Base-by-base conservation (phyloP, 2,329 filamentous ascomycete genomes). In the Diaporthe ilicicola region DNA sequence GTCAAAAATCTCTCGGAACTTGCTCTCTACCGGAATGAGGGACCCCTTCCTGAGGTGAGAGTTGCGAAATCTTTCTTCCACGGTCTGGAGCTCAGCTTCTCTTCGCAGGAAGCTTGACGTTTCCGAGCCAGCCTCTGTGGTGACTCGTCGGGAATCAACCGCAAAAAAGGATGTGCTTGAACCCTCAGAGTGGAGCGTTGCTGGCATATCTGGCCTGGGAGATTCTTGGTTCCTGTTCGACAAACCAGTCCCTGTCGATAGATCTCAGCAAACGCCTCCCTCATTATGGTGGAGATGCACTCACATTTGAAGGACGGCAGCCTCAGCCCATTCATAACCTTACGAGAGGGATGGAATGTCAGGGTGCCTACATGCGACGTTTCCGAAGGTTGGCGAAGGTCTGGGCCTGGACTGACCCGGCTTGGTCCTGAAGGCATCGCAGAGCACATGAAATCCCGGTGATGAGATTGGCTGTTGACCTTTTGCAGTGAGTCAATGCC, bases 1-100 rank as follows among this genome's bases (percentile, higher is more conserved):
- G 19, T 80, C 74, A 62, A 85, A 81, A 6, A 84, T 78, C 70
- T 86, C 84, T 12, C 75, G 78, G 74, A 86, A 86, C 24, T 78
- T 82, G 73, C 82, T 85, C 55, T 73, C 73, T 1, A 81, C 70
- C 13, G 76, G 77, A n/a, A 72, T 67, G 2, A 75, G 75, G 2
- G 75, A 76, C 44, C 79, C 79, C 34, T 76, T 79, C 3, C 77
- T 77, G 17, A 78, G 59, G 2, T 80, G 70, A 6, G 78, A 76
- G n/a, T 81, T 74, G 15, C 79, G 78, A 65, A 86, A 84, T n/a
- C 82, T 79, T 69, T 81, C 81, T 66, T 82, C 78, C 24, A 85
- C 80, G 1, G 80, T 81, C 46, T 72, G 76, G 15, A 83, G 76
- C 74, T 84, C 83, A 10, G 75, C 74, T 67, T 84, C 83, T 62